A percentile compares a stretch with the other conserved stretches of the same genome.
phyloP scores from a whole-genome alignment of 495 filamentous ascomycete species.

The Lophium mytilinum region DNA sequence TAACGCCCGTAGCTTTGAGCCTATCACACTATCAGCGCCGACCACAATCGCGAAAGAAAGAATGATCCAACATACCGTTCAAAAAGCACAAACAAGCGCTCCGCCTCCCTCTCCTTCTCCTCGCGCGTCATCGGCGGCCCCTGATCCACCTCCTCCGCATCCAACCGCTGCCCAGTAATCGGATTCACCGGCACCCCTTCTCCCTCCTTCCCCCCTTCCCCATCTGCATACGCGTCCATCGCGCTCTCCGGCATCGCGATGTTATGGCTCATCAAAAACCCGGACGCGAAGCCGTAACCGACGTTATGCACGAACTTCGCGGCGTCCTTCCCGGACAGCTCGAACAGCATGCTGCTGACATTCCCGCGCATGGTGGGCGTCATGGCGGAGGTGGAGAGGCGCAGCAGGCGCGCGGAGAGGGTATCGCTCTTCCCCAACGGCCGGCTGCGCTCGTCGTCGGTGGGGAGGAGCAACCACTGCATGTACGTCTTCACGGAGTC shows the following conservation, averaged over 20 bases:
- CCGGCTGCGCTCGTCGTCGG: conserved; percentile 64
- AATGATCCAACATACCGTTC: conserved; percentile 54
- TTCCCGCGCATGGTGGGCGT: conserved; percentile 62
- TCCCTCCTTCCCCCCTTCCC: conserved; percentile 19
- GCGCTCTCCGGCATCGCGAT: conserved; percentile 64
- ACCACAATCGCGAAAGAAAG: not conserved
- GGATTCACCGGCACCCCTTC: conserved; percentile 59
- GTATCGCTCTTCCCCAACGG: conserved; percentile 70
- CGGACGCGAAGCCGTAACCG: conserved; percentile 83
- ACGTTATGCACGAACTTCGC: conserved; percentile 35
- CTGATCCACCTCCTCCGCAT: conserved; percentile 51
- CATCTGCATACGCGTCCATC: conserved; percentile 45
- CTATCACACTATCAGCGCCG: conserved; percentile 39
- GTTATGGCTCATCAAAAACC: conserved; percentile 75
- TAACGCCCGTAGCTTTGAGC: conserved; percentile 71
- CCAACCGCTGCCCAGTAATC: conserved; percentile 78
- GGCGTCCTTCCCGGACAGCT: conserved; percentile 58
- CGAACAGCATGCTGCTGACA: conserved; percentile 77
- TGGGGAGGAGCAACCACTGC: conserved; percentile 62
- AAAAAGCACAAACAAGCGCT: conserved; percentile 88
- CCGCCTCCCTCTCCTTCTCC: conserved; percentile 89
- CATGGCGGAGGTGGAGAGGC: conserved; percentile 64
- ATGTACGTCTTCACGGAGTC: conserved; percentile 53
- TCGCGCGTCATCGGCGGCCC: conserved; percentile 73
- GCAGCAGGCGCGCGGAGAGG: conserved; percentile 68